phyloP scores from a whole-genome alignment of 768 basidiomycete species.

The Pilatotrama ljubarskyi region DNA sequence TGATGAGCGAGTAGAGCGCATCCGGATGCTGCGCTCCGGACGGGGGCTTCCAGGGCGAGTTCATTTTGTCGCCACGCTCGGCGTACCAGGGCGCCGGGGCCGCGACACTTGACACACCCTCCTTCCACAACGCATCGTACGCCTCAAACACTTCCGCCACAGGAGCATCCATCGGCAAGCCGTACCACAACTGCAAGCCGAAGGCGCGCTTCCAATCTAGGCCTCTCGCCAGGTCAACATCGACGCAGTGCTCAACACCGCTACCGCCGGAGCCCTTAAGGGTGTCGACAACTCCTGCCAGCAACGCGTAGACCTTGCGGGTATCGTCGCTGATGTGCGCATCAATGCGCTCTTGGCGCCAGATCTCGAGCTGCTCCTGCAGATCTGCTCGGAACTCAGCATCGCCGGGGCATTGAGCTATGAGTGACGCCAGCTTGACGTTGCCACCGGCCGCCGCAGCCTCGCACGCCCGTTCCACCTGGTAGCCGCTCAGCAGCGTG shows the following conservation, averaged over 20 bases:
- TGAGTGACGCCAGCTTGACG: conserved; percentile 82
- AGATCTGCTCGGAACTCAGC: conserved; percentile 72
- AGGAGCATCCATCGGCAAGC: conserved; percentile 65
- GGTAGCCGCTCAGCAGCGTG: conserved; percentile 81
- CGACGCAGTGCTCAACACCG: conserved; percentile 52
- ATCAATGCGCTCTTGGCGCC: conserved; percentile 78
- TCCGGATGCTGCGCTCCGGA: conserved; percentile 55
- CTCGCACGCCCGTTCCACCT: conserved; percentile 80
- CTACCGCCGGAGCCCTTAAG: conserved; percentile 55
- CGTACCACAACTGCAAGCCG: conserved; percentile 90
- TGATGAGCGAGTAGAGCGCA: conserved; percentile 79
- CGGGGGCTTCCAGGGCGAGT: conserved; percentile 44
- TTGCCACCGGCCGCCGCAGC: conserved; percentile 74
- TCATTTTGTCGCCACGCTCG: conserved; percentile 31
- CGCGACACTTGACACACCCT: conserved; percentile 44
- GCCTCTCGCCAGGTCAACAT: conserved; percentile 64
- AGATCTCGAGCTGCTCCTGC: conserved; percentile 72
- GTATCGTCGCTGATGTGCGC: conserved; percentile 64
- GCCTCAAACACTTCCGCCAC: conserved; percentile 66
- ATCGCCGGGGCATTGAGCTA: conserved; percentile 86
- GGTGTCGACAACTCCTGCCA: conserved; percentile 72
- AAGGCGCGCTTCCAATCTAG: conserved; percentile 95
- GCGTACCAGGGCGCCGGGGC: conserved; percentile 62
- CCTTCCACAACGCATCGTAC: conserved; percentile 50
- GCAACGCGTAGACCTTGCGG: conserved; percentile 78